Conservation (phyloP, 2,329 filamentous ascomycete species). For the Diaporthe australafricana region DNA sequence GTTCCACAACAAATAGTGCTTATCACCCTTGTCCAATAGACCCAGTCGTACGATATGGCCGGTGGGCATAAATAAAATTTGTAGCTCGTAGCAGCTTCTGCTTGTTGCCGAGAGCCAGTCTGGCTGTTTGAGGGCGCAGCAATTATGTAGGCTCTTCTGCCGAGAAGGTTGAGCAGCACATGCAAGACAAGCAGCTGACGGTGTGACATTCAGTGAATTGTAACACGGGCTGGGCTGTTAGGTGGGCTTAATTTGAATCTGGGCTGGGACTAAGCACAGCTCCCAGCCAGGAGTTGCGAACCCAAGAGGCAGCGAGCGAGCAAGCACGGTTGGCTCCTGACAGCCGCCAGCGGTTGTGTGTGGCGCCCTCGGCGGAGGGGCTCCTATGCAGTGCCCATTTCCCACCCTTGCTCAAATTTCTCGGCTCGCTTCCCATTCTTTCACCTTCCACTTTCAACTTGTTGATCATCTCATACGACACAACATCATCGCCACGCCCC, state of each 20-base stretch:
- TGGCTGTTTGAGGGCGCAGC: not conserved
- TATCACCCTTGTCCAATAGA: conserved; percentile 12
- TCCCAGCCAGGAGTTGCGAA: conserved; percentile 11
- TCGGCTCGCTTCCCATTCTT: conserved; percentile 34
- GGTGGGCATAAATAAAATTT: not conserved
- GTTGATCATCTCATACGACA: conserved; percentile 5
- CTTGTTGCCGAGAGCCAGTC: not conserved
- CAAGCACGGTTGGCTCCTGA: conserved; percentile 16
- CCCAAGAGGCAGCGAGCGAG: conserved; percentile 7
- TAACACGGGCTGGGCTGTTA: conserved; percentile 16
- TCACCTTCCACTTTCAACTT: conserved; percentile 25
- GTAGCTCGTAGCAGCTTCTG: not conserved
- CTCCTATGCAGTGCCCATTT: conserved; percentile 30
- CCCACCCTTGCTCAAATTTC: conserved; percentile 34
- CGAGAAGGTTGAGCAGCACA: conserved; percentile 22
- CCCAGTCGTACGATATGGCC: not conserved
- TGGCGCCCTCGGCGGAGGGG: conserved; percentile 29
- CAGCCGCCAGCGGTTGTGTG: conserved; percentile 20
- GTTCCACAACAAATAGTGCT: conserved; percentile 22
- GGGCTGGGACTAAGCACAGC: conserved; percentile 26
- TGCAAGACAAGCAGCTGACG: conserved; percentile 32
- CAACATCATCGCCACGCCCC: conserved; percentile 17
- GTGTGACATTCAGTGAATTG: conserved; percentile 30
- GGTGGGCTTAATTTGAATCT: conserved; percentile 14
- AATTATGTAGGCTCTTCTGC: conserved; percentile 14